These are phyloP conservation scores for Termitomyces sp. DNA, from an alignment of 768 basidiomycete genomes.

Conservation along the genomic window DNA sequence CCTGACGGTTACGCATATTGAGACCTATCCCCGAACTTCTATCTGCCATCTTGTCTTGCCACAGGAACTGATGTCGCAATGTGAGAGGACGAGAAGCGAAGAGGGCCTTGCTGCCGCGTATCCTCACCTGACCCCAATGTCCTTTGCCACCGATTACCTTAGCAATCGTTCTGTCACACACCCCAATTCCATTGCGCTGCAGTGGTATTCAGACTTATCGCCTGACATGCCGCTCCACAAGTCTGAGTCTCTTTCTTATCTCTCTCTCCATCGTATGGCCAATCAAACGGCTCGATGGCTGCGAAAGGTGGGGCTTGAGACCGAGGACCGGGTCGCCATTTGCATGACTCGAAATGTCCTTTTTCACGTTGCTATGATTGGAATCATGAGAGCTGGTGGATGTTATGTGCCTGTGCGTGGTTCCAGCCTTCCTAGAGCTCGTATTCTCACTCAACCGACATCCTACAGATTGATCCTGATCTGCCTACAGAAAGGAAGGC, in stretches of 20 bases:
- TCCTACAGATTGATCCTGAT: constrained; percentile 44
- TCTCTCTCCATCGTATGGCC: constrained; percentile 27
- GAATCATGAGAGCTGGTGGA: constrained; percentile 41
- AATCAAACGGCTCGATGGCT: constrained; percentile 42
- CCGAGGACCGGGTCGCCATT: constrained; percentile 38
- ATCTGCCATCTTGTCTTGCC: constrained; percentile 16
- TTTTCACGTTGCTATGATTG: constrained; percentile 39
- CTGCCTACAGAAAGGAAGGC: constrained; percentile 39
- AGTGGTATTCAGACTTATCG: constrained; percentile 26
- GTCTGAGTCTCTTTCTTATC: constrained; percentile 29
- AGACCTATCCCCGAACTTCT: constrained; percentile 7
- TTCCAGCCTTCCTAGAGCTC: neutral
- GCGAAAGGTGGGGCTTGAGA: constrained; percentile 25
- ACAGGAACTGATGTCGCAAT: constrained; percentile 21
- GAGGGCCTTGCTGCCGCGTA: constrained; percentile 19
- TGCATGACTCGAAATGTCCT: constrained; percentile 37
- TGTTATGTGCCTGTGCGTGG: constrained; percentile 47
- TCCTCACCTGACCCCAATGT: constrained; percentile 16
- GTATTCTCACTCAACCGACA: neutral
- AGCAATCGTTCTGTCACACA: constrained; percentile 16
- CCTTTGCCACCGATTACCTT: constrained; percentile 27
- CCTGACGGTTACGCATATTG: constrained; percentile 14
- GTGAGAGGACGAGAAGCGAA: constrained; percentile 17
- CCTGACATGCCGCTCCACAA: constrained; percentile 11
- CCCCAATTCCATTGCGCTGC: constrained; percentile 21